Evolutionary conservation across 257 asterid genomes (phyloP), one percentile per base, ranked within the genome.

Genomic region (Lavandula angustifolia): DNA sequence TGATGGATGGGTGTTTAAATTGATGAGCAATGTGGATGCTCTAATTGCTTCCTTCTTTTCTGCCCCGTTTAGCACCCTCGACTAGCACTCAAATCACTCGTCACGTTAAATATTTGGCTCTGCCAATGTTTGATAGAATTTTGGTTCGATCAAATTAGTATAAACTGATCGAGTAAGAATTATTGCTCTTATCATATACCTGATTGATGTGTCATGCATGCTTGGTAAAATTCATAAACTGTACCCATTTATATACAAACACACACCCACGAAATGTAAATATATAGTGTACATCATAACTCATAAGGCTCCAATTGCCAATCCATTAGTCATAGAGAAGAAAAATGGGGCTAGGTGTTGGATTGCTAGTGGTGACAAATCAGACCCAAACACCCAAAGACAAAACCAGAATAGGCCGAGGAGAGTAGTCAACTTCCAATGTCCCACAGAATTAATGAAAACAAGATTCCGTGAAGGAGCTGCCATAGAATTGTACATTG

Each of bases 401-500:
- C 73, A 73, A 60, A 64, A 47, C 63, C 73, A 37, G 51, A 42
- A 62, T 35, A 34, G 34, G 46, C 50, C n/a, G 4, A 69, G 71
- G 27, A 67, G 66, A 64, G 3, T 0, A 37, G 80, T 79, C 80
- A 29, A 10, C 51, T 40, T 53, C 72, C 73, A 37, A 11, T 62
- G 73, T 60, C 84, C 38, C 2, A 3, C 69, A 13, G 17, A 68
- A 10, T 73, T 54, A 60, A 77, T 69, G 71, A 50, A 33, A 59
- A 14, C 16, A 46, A 31, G 31, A 9, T 14, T 32, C 64, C 64
- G 3, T 41, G 35, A 29, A 49, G 48, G 18, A 1, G 40, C 37
- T 13, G 67, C 66, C 64, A 66, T 9, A 60, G 59, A 40, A 62
- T 18, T 33, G 66, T 4, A 1, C 47, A n/a, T n/a, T n/a, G n/a